Percentiles rank a stretch among this genome's conserved stretches.
Evolutionary conservation across 352 stramenopile genomes (phyloP).

Genomic region (Phytopythium vexans): DNA sequence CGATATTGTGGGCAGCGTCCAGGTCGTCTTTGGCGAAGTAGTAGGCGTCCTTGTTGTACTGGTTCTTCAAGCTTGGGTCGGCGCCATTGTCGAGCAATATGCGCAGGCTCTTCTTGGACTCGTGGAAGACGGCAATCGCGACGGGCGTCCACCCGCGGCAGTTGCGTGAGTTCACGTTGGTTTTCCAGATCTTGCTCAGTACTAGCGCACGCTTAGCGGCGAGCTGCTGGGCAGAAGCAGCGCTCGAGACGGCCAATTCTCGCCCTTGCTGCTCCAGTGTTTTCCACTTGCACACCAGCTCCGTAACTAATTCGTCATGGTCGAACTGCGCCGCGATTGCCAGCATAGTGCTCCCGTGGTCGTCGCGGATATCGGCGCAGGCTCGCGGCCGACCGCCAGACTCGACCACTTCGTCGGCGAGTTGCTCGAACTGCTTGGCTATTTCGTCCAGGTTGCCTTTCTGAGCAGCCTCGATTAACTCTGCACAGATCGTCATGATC

Average conservation of each 20-base stretch:
- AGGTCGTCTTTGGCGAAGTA: conserved; percentile 88
- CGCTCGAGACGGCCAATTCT: conserved; percentile 17
- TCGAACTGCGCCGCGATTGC: conserved; percentile 72
- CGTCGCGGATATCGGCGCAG: conserved; percentile 71
- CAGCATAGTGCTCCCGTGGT: conserved; percentile 75
- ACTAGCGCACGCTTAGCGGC: conserved; percentile 21
- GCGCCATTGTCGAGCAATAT: conserved; percentile 76
- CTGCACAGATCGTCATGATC: conserved; percentile 76
- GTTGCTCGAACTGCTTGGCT: conserved; percentile 55
- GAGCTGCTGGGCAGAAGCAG: conserved; percentile 20
- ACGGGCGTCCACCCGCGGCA: conserved; percentile 84
- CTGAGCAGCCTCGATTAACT: conserved; percentile 54
- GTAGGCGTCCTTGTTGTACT: conserved; percentile 90
- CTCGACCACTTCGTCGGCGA: conserved; percentile 67
- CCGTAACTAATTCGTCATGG: conserved; percentile 47
- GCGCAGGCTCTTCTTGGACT: conserved; percentile 64
- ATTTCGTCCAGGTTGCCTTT: conserved; percentile 47
- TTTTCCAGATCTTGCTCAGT: conserved; percentile 50
- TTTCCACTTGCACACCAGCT: conserved; percentile 71
- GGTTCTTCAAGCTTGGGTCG: conserved; percentile 83
- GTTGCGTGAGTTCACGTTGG: conserved; percentile 73
- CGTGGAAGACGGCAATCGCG: conserved; percentile 86
- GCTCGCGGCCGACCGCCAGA: conserved; percentile 59
- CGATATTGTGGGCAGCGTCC: conserved; percentile 79
- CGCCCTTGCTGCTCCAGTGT: conserved; percentile 16